Conservation (phyloP, 176 grass and related monocot genomes). For the Aegilops tauschii region DNA sequence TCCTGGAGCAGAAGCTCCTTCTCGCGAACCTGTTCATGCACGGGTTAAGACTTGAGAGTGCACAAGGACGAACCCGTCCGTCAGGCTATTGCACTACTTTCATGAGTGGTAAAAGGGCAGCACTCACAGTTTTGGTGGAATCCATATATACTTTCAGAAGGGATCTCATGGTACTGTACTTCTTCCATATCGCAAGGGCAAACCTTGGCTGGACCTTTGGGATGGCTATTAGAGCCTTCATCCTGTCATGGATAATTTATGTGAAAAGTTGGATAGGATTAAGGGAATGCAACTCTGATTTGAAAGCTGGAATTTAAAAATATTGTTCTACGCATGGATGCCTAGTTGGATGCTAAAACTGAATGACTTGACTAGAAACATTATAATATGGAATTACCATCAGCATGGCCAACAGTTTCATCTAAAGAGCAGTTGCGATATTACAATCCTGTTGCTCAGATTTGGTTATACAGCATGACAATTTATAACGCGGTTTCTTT, state of each 20-base stretch:
- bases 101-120: background rate
- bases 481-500: background rate
- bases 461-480: background rate
- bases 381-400: background rate
- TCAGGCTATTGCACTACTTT: background rate
- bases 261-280: background rate
- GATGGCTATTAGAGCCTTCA: slow-evolving; percentile 85
- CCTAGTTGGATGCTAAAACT: background rate
- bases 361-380: background rate
- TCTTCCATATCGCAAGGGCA: slow-evolving; percentile 73
- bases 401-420: background rate
- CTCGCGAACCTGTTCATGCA: slow-evolving; percentile 51
- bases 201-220: slow-evolving; percentile 58
- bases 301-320: background rate
- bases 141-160: slow-evolving; percentile 90
- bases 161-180: slow-evolving; percentile 79
- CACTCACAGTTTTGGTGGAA: slow-evolving; percentile 67
- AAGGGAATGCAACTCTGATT: background rate
- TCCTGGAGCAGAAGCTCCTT: slow-evolving; percentile 80
- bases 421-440: background rate
- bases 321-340: background rate
- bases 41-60: background rate
- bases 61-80: background rate
- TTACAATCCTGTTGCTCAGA: background rate
- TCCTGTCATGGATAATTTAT: slow-evolving; percentile 37